These are phyloP conservation scores for Vigna unguiculata DNA, from an alignment of 306 rosid genomes.

Conservation along the genomic window DNA sequence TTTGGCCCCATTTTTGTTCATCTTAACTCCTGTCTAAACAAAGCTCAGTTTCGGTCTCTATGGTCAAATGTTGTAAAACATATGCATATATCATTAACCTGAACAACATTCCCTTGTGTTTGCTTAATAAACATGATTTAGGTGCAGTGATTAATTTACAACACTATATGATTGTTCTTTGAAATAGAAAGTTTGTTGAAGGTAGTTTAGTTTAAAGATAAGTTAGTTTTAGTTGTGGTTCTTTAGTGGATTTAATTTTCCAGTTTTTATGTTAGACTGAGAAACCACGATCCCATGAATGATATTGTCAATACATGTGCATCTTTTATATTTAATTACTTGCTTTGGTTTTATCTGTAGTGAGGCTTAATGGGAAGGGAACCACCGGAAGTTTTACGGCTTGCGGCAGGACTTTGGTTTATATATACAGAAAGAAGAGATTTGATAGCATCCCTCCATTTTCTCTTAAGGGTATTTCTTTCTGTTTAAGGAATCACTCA, in stretches of 20 bases:
- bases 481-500: slow-evolving; percentile 25
- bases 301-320: neutral
- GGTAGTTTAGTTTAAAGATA: neutral
- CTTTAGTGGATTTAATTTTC: neutral
- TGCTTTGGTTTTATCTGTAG: slow-evolving; percentile 50
- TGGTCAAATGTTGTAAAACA: slow-evolving; percentile 73
- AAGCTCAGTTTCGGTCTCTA: slow-evolving; percentile 29
- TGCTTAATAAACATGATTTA: neutral
- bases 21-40: slow-evolving; percentile 58
- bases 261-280: neutral
- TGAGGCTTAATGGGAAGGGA: slow-evolving; percentile 97
- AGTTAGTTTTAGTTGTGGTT: neutral
- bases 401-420: slow-evolving; percentile 95
- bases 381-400: slow-evolving; percentile 77
- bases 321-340: slow-evolving; percentile 25
- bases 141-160: neutral
- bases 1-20: slow-evolving; percentile 75
- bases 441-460: slow-evolving; percentile 82
- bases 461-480: slow-evolving; percentile 77
- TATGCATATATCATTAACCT: slow-evolving; percentile 45
- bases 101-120: neutral
- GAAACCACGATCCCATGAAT: slow-evolving; percentile 16
- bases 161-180: slow-evolving; percentile 6
- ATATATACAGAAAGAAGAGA: slow-evolving; percentile 97
- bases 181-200: no score